Percentiles rank a stretch among this genome's conserved stretches.
Evolutionary conservation across 768 basidiomycete genomes (phyloP).

Genomic region (Pulveroboletus sp.): DNA sequence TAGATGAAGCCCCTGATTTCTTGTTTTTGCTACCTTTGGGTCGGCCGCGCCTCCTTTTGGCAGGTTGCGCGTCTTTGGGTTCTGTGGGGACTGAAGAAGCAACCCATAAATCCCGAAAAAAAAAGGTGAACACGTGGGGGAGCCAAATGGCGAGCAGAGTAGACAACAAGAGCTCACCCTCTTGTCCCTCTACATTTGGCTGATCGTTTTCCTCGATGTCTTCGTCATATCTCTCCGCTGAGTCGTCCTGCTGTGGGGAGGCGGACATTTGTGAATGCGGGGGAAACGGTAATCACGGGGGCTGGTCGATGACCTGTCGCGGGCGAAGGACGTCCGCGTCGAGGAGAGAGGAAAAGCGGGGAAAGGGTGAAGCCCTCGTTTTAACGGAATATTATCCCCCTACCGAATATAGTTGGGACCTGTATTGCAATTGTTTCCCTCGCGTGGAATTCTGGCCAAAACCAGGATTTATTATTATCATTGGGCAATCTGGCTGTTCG

Average conservation of each 20-base stretch:
- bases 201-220: slow-evolving; percentile 53
- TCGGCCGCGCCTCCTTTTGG: slow-evolving; percentile 81
- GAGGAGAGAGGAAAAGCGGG: slow-evolving; percentile 54
- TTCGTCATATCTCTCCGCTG: slow-evolving; percentile 54
- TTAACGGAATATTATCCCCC: slow-evolving; percentile 68
- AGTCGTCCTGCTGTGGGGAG: slow-evolving; percentile 54
- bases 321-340: slow-evolving; percentile 31
- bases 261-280: slow-evolving; percentile 50
- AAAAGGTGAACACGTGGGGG: slow-evolving; percentile 13
- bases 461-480: slow-evolving; percentile 57
- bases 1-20: slow-evolving; percentile 38
- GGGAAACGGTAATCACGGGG: slow-evolving; percentile 25
- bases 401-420: slow-evolving; percentile 67
- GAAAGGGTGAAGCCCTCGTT: slow-evolving; percentile 63
- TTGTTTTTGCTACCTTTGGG: slow-evolving; percentile 87
- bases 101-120: slow-evolving; percentile 20
- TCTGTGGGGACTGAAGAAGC: slow-evolving; percentile 37
- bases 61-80: slow-evolving; percentile 34
- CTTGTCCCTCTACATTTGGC: slow-evolving; percentile 33
- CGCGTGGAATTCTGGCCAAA: slow-evolving; percentile 60
- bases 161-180: slow-evolving; percentile 24
- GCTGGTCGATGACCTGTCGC: slow-evolving; percentile 16
- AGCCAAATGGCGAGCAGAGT: slow-evolving; percentile 9
- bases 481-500: slow-evolving; percentile 46
- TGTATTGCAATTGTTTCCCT: slow-evolving; percentile 60